phyloP scores from a whole-genome alignment of 2,329 filamentous ascomycete genomes.

The Onygenales sp. region DNA sequence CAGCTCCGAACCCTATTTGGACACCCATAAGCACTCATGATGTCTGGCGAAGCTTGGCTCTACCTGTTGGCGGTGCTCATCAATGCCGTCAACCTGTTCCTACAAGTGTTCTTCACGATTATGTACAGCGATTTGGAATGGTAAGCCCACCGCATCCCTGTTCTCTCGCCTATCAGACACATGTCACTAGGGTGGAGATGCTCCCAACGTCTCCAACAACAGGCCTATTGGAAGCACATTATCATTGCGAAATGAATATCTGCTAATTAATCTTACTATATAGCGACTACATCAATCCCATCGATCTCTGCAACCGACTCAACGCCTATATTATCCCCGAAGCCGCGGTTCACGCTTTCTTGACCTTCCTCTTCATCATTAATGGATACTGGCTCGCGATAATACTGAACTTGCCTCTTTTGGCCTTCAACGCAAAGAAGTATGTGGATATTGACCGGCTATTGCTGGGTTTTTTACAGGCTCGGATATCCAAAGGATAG shows the following conservation, averaged over 20 bases:
- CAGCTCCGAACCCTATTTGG: background rate
- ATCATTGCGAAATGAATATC: background rate
- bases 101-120: conserved; percentile 99
- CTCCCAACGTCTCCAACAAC: background rate
- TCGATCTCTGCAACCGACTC: conserved; percentile 99
- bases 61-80: conserved; percentile 96
- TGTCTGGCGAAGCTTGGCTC: conserved; percentile 98
- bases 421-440: conserved; percentile 97
- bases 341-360: conserved; percentile 90
- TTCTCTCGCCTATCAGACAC: background rate
- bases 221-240: background rate
- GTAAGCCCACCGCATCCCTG: conserved; percentile 46
- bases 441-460: conserved; percentile 42
- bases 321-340: conserved; percentile 99
- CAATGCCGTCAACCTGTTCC: conserved; percentile 99
- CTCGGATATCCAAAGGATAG: background rate
- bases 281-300: conserved; percentile 99
- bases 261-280: background rate
- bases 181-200: background rate
- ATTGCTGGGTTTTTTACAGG: background rate
- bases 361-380: conserved; percentile 92
- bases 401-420: conserved; percentile 79
- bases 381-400: conserved; percentile 98
- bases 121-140: conserved; percentile 99
- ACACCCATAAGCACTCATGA: conserved; percentile 36